These are phyloP conservation scores for Paramecium tetraurelia DNA, from an alignment of 73 alveolate species.

Conservation along the genomic window DNA sequence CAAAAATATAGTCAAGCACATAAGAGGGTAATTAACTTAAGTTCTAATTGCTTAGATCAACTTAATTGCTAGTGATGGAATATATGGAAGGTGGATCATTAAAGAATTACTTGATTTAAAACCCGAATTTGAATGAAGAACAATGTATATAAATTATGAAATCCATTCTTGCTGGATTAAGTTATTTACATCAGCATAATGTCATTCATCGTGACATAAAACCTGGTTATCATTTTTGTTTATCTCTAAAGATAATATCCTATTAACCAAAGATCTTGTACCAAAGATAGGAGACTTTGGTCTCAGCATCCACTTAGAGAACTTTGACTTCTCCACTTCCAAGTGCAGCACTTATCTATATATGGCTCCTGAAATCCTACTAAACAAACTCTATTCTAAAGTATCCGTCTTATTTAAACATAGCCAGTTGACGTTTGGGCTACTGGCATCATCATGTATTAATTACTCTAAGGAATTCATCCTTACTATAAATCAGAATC, in stretches of 20 bases:
- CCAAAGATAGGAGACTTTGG: conserved; percentile 35
- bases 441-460: conserved; percentile 18
- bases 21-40: neutral
- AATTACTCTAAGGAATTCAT: neutral
- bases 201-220: conserved; percentile 14
- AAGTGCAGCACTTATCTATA: neutral
- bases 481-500: neutral
- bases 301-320: neutral
- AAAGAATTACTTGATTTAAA: neutral
- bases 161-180: neutral
- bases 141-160: neutral
- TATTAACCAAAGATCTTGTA: neutral
- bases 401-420: neutral
- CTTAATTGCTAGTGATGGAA: neutral
- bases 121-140: neutral
- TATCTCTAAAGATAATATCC: neutral
- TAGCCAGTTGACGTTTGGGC: conserved; percentile 47
- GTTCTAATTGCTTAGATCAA: neutral
- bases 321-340: neutral
- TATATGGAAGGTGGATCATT: conserved; percentile 50
- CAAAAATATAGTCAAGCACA: conserved; percentile 1
- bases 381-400: neutral
- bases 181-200: conserved; percentile 3
- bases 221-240: neutral
- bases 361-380: conserved; percentile 8